Evolutionary conservation across 306 rosid species (phyloP).

Genomic region (Albizia julibrissin): DNA sequence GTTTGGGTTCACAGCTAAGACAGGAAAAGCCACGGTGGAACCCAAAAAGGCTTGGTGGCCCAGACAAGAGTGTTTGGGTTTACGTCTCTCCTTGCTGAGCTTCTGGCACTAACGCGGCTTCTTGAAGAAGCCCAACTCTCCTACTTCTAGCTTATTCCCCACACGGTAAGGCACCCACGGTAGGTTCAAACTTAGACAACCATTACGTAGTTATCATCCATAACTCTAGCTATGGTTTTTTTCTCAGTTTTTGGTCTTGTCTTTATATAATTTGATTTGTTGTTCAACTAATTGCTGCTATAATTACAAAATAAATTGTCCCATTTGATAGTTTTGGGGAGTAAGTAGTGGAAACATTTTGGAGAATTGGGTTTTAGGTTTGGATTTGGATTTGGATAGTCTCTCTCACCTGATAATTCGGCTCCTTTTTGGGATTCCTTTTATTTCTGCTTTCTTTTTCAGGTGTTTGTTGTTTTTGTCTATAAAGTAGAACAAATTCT

Average conservation of each 20-base stretch:
- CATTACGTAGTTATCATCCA: slow-evolving; percentile 29
- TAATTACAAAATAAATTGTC: not conserved
- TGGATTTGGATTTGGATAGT: not conserved
- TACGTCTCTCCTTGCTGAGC: no score
- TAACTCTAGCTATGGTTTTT: not conserved
- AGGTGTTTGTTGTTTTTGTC: not conserved
- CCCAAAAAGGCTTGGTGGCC: no score
- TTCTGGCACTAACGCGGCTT: no score
- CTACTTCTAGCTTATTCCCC: no score
- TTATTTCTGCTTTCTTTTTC: not conserved
- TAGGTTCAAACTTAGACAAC: no score
- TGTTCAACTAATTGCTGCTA: not conserved
- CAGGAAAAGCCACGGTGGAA: no score
- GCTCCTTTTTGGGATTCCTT: slow-evolving; percentile 23
- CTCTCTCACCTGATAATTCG: slow-evolving; percentile 7
- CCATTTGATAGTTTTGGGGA: slow-evolving; percentile 18
- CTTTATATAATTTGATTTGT: slow-evolving; percentile 16
- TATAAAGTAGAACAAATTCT: slow-evolving; percentile 11
- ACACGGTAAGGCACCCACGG: no score
- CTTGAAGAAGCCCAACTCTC: no score
- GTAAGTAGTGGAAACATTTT: slow-evolving; percentile 31
- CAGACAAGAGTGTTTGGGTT: no score
- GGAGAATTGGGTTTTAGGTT: not conserved
- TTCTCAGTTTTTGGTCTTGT: not conserved
- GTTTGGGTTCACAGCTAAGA: no score